phyloP scores from a whole-genome alignment of 2,329 filamentous ascomycete genomes.

The Dactylellina leptospora region DNA sequence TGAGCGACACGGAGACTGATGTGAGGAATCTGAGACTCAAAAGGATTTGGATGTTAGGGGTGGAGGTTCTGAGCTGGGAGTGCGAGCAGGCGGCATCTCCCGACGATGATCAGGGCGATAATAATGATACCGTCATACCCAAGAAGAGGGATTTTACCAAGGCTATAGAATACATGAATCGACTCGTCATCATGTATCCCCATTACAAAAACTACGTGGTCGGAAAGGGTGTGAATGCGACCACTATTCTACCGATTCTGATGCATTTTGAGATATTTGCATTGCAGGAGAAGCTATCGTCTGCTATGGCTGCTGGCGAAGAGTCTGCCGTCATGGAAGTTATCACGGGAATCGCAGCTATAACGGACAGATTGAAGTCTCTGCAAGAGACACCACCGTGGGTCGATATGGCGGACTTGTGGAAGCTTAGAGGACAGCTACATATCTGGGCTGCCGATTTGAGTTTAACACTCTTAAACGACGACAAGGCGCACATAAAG shows the following conservation, averaged over 20 bases:
- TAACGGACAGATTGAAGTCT: constrained; percentile 53
- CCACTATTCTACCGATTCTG: constrained; percentile 47
- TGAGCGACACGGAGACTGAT: constrained; percentile 42
- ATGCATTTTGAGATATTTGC: constrained; percentile 48
- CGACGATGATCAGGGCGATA: constrained; percentile 3
- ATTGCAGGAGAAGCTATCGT: constrained; percentile 41
- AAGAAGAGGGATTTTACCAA: constrained; percentile 28
- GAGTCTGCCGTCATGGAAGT: constrained; percentile 14
- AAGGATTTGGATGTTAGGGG: constrained; percentile 55
- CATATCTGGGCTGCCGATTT: constrained; percentile 55
- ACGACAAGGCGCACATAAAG: constrained; percentile 11
- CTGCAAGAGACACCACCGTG: constrained; percentile 56
- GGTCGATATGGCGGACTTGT: constrained; percentile 54
- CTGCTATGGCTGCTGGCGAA: constrained; percentile 9
- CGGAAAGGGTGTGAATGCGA: constrained; percentile 49
- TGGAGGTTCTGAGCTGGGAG: constrained; percentile 54
- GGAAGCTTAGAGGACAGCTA: constrained; percentile 55
- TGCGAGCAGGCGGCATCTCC: not conserved
- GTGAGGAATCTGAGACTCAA: constrained; percentile 49
- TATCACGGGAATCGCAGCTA: constrained; percentile 40
- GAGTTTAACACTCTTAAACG: constrained; percentile 36
- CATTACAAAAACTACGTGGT: constrained; percentile 50
- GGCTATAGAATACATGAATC: constrained; percentile 55
- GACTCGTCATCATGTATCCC: constrained; percentile 56
- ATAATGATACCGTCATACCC: no score